Evolutionary conservation across 1,284 basidiomycete genomes (phyloP), one percentile per base, ranked within the genome.

Genomic region (Ceratobasidium sp.): DNA sequence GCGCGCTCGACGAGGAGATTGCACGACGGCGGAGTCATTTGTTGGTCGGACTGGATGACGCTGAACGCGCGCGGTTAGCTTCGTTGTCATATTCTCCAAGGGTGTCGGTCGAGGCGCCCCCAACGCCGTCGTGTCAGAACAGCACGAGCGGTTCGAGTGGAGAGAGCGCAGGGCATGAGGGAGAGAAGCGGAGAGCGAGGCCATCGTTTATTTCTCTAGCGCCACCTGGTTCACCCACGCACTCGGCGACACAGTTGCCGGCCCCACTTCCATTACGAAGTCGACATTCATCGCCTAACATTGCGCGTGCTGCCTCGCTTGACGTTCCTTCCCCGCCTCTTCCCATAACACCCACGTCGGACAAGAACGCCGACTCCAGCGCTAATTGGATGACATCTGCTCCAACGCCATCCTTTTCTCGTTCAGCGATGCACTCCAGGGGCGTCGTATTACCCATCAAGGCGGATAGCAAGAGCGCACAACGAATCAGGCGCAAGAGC

Each of bases 151-250:
- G 43, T n/a, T 39, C 58, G 11, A 24, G 58, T n/a, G 58, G 27
- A 3, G 54, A 29, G 13, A 31, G n/a, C 41, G 54, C 22, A 7
- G 54, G 41, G 2, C 51, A 48, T 49, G 56, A 1, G 11, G 14
- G 19, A 14, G 43, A 46, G 16, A 37, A 31, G 14, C 43, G 58
- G n/a, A 58, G 48, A n/a, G 69, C 69, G 13, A 39, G 69, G 24
- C 69, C 69, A 8, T 73, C 69, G 34, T 73, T 73, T 46, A 73
- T 73, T 24, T 73, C 69, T 9, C 37, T 73, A 16, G 56, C 69
- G 22, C 58, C 69, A n/a, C 56, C 43, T 4, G 34, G 41, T 11
- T 51, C 63, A 8, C 63, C 46, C 0, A 13, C 48, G 13, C 19
- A 34, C 27, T 29, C 46, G 27, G 19, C 22, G 58, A 24, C 22